Evolutionary conservation across 768 basidiomycete genomes (phyloP), one percentile per base, ranked within the genome.

Genomic region (Podaxis carcinomalis): DNA sequence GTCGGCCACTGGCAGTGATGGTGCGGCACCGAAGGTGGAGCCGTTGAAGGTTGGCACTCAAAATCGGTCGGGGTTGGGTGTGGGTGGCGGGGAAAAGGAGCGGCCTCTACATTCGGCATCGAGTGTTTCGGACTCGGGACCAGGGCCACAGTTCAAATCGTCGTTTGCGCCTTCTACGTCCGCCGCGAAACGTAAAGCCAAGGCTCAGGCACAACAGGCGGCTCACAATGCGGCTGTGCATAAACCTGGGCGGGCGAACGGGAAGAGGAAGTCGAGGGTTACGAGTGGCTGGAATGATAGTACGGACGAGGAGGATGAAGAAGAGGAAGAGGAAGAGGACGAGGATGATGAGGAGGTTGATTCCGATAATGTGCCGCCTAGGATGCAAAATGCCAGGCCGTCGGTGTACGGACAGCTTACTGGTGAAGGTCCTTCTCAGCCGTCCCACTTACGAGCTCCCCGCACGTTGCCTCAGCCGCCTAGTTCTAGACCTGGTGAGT

Each of bases 91-190:
- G 66, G 42, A 62, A 13, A 32, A 32, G 7, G 54, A 59, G 40
- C 21, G 53, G 39, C 37, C 57, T 42, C 27, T 54, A 19, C 50
- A 16, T 16, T 59, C 61, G n/a, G 27, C 56, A 23, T 53, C 61
- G 35, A 52, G 51, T 32, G 37, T 50, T 4, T 59, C 55, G 42
- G 32, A 58, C 16, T 44, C 56, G 10, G 57, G 49, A 19, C 36
- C 59, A 6, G 51, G 53, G 27, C 28, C 46, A 1, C 82, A 84
- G 57, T 90, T 82, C 75, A 86, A 85, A 56, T 95, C 94, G 0
- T 94, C 95, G 3, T 98, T 98, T 70, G 91, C 93, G 0, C 88
- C 88, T 1, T 92, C 90, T 16, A 90, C 84, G 68, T 85, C 88
- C 64, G 93, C 93, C 40, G 85, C 86, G 21, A 89, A 98, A 69